Base-by-base conservation (phyloP, 2,329 filamentous ascomycete genomes). In the Scedosporium boydii region DNA sequence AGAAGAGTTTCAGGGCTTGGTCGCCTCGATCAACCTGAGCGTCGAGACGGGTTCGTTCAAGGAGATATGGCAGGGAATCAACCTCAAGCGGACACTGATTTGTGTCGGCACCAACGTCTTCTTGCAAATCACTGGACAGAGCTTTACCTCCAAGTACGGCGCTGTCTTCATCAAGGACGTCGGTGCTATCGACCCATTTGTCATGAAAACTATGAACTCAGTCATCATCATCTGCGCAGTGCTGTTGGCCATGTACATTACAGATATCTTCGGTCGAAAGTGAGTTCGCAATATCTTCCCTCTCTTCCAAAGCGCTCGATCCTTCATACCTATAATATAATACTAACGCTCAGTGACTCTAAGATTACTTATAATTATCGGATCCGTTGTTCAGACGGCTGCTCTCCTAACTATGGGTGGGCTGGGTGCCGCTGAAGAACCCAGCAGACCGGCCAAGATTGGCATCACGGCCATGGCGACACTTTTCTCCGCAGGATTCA, bases 401-500 rank as follows among this genome's bases (percentile, higher is more conserved):
- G 67, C 67, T 4, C 66, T 75, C 2, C 67, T 76, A 18, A 70
- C 71, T 6, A 75, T 77, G 73, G 75, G 72, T 23, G 73, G 69
- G 1, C 66, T 76, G 6, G 75, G 74, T 12, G 70, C 70, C 14
- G 42, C 64, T 0, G 55, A 53, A 7, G 60, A 66, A 9, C 62
- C 68, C 1, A 66, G 65, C 0, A 59, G 64, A 9, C 23, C 51
- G 44, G 62, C 66, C 46, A 70, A 69, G 18, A 64, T 66, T 9
- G 69, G 67, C 10, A 71, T 76, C 23, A 68, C 75, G 9, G 71
- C 71, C 23, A 72, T 72, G 66, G 65, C 72, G 51, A 69, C 67
- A n/a, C 41, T 77, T 6, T 74, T 70, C 42, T 64, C 61, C 26
- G 63, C 71, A 44, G 70, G 70, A 18, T 74, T 71, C 63, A 66